These are phyloP conservation scores for Danielia reshetovae DNA, from an alignment of 805 yeast genomes.

Conservation along the genomic window DNA sequence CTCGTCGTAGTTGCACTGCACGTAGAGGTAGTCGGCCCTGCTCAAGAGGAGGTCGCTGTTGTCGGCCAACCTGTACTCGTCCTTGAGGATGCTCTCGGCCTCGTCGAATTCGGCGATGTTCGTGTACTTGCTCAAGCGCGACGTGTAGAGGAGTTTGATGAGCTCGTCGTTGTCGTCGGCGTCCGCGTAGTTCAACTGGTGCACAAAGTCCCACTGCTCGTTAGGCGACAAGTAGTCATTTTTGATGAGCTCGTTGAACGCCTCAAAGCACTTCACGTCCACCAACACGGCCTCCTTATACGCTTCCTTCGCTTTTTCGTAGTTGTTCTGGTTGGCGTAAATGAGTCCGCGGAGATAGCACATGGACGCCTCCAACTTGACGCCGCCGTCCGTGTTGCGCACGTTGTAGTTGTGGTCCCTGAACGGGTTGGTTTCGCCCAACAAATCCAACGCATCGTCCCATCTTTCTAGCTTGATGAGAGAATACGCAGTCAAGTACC, in stretches of 20 bases:
- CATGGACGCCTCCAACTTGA: conserved; percentile 81
- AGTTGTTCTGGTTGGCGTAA: conserved; percentile 76
- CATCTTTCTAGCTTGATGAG: conserved; percentile 66
- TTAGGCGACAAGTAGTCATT: conserved; percentile 74
- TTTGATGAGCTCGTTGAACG: conserved; percentile 72
- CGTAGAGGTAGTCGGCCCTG: conserved; percentile 64
- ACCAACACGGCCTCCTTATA: conserved; percentile 81
- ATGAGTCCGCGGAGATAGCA: conserved; percentile 82
- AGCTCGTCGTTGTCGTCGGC: conserved; percentile 79
- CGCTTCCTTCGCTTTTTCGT: conserved; percentile 81
- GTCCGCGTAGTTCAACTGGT: conserved; percentile 61
- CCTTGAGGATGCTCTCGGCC: conserved; percentile 60
- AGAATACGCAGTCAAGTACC: conserved; percentile 76
- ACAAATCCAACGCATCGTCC: conserved; percentile 85
- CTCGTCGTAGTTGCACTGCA: conserved; percentile 73
- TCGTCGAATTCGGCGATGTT: conserved; percentile 57
- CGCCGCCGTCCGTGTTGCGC: conserved; percentile 71
- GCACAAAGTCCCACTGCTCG: conserved; percentile 82
- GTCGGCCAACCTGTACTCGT: conserved; percentile 66
- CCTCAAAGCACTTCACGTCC: conserved; percentile 91
- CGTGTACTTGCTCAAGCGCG: conserved; percentile 69
- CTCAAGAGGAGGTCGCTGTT: conserved; percentile 69
- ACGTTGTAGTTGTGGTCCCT: conserved; percentile 38
- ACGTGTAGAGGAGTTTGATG: conserved; percentile 69
- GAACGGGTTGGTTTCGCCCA: conserved; percentile 82